Percentiles rank a stretch among this genome's conserved stretches.
These are phyloP conservation scores for Apiotrichum sp. DNA, from an alignment of 1,284 basidiomycete species.

Conservation along the genomic window DNA sequence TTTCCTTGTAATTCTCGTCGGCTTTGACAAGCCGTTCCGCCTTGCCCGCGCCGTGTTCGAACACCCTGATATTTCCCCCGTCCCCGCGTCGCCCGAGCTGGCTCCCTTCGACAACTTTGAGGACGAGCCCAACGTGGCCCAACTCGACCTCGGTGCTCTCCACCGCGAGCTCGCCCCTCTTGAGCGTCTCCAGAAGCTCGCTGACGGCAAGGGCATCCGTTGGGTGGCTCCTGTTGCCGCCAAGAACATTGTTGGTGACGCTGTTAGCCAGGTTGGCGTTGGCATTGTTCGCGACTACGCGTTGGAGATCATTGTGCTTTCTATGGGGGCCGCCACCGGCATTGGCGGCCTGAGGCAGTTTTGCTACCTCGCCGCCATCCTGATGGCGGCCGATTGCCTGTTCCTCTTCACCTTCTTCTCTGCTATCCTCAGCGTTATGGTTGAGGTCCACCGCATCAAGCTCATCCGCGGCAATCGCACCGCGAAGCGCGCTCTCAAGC, in stretches of 20 bases:
- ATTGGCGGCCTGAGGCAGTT: constrained; percentile 91
- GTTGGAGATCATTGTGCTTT: constrained; percentile 82
- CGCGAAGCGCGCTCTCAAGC: constrained; percentile 18
- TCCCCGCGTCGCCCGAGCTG: constrained; percentile 48
- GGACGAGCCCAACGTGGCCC: constrained; percentile 21
- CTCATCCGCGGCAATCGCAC: constrained; percentile 49
- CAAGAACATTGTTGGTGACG: constrained; percentile 75
- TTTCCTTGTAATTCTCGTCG: constrained; percentile 95
- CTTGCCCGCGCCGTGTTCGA: constrained; percentile 85
- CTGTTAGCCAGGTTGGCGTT: constrained; percentile 69
- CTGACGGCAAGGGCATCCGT: constrained; percentile 46
- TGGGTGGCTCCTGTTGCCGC: constrained; percentile 59
- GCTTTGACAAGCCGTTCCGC: constrained; percentile 94
- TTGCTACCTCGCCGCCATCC: constrained; percentile 76
- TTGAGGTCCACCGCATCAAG: constrained; percentile 67
- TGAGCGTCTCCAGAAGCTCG: constrained; percentile 44
- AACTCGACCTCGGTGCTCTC: constrained; percentile 40
- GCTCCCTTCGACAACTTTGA: constrained; percentile 22
- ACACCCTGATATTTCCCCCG: constrained; percentile 63
- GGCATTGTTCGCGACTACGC: constrained; percentile 87
- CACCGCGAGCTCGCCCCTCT: constrained; percentile 44
- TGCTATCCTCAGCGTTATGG: constrained; percentile 84
- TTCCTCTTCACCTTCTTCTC: constrained; percentile 87
- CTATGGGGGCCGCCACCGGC: constrained; percentile 77
- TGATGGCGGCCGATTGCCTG: constrained; percentile 78